phyloP scores from a whole-genome alignment of 441 rosid genomes.

The Adansonia gregorii region DNA sequence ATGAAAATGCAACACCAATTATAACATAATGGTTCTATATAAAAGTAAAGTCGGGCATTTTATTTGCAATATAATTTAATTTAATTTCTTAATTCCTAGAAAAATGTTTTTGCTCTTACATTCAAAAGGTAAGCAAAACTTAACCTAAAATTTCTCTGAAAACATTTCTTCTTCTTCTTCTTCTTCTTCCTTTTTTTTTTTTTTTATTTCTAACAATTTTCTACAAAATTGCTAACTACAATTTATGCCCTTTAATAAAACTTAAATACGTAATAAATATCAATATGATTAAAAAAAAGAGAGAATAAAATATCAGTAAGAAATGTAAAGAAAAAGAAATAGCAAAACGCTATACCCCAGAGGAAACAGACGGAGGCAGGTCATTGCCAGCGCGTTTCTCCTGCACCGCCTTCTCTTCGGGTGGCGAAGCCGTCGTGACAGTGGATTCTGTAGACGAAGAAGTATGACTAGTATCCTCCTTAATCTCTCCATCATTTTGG shows the following conservation, averaged over 20 bases:
- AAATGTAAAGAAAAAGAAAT: not conserved
- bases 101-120: not conserved
- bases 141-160: not conserved
- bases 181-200: not conserved
- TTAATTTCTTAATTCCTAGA: not conserved
- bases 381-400: constrained; percentile 42
- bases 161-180: not conserved
- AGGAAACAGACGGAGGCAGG: constrained; percentile 51
- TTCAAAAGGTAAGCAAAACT: not conserved
- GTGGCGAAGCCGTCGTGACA: constrained; percentile 49
- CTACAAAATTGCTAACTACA: not conserved
- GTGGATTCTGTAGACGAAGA: constrained; percentile 43
- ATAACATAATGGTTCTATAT: not conserved
- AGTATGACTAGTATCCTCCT: constrained; percentile 26
- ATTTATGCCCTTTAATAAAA: not conserved
- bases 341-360: constrained; percentile 50
- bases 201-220: not conserved
- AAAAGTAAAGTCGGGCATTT: not conserved
- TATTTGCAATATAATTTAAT: not conserved
- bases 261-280: not conserved
- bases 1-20: not conserved
- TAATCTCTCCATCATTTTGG: constrained; percentile 34
- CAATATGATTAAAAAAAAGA: not conserved
- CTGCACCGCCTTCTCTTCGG: constrained; percentile 41
- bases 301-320: not conserved